phyloP scores from a whole-genome alignment of 805 yeast genomes.

The Candida endomychidarum region DNA sequence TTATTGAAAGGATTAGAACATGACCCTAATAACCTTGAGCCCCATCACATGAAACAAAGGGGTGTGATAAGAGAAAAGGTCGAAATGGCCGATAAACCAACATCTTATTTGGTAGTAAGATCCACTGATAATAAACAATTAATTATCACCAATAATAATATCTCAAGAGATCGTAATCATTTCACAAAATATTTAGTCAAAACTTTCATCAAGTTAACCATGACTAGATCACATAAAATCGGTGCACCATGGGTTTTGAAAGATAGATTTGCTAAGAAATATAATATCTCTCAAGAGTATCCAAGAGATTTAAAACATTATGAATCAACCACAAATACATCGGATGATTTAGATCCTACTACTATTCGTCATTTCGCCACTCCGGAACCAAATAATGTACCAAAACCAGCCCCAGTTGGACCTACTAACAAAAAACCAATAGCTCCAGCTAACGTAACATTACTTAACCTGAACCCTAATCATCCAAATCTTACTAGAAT shows the following conservation, averaged over 20 bases:
- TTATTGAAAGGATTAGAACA: constrained; percentile 47
- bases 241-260: constrained; percentile 98
- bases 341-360: constrained; percentile 24
- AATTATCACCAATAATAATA: constrained; percentile 69
- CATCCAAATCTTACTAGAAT: background rate
- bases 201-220: constrained; percentile 78
- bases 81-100: constrained; percentile 56
- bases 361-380: constrained; percentile 15
- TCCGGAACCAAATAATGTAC: constrained; percentile 4
- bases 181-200: constrained; percentile 90
- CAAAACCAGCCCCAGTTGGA: too few species aligned
- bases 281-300: constrained; percentile 60
- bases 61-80: constrained; percentile 86
- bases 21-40: constrained; percentile 12
- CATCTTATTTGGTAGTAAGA: constrained; percentile 70
- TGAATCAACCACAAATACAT: constrained; percentile 32
- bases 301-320: constrained; percentile 53
- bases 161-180: constrained; percentile 78
- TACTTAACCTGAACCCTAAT: background rate
- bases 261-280: constrained; percentile 67
- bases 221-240: constrained; percentile 73
- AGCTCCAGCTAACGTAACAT: background rate
- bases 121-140: constrained; percentile 53
- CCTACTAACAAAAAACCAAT: too few species aligned
- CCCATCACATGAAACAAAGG: constrained; percentile 31